phyloP scores from a whole-genome alignment of 306 rosid species.

The Myrica gale region DNA sequence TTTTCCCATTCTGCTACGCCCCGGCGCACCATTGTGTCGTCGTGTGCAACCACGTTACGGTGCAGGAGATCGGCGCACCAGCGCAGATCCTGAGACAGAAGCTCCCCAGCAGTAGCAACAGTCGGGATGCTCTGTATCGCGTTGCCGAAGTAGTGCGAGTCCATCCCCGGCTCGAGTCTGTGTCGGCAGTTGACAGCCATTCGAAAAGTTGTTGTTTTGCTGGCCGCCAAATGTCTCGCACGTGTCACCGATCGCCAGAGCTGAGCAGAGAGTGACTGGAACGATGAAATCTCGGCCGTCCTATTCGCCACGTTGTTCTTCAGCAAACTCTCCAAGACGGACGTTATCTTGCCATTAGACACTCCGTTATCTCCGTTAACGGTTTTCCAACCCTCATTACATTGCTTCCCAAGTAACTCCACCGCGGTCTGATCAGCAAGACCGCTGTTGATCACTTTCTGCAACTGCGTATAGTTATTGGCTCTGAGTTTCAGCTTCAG shows the following conservation, averaged over 20 bases:
- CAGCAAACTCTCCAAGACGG: background rate
- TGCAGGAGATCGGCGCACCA: conserved; percentile 63
- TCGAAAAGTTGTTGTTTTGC: conserved; percentile 71
- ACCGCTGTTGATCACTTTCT: conserved; percentile 27
- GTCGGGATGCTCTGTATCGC: conserved; percentile 96
- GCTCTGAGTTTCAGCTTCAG: conserved; percentile 43
- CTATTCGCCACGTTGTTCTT: background rate
- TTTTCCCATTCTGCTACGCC: conserved; percentile 75
- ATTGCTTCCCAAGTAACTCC: conserved; percentile 41
- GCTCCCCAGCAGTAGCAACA: conserved; percentile 45
- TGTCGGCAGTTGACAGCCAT: conserved; percentile 97
- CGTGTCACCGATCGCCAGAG: conserved; percentile 88
- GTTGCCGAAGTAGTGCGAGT: conserved; percentile 73
- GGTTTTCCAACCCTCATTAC: conserved; percentile 50
- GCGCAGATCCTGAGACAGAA: conserved; percentile 50
- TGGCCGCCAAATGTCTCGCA: conserved; percentile 44
- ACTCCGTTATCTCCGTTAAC: conserved; percentile 22
- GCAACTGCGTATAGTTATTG: background rate
- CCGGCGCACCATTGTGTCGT: conserved; percentile 54
- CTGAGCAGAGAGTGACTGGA: conserved; percentile 80
- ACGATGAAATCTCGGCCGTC: conserved; percentile 62
- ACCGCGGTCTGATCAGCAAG: conserved; percentile 21
- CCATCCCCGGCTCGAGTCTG: conserved; percentile 63
- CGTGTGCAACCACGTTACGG: conserved; percentile 64
- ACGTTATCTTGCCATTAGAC: conserved; percentile 21